Base-by-base conservation (phyloP, 73 alveolate species). In the Durusdinium trenchii region DNA sequence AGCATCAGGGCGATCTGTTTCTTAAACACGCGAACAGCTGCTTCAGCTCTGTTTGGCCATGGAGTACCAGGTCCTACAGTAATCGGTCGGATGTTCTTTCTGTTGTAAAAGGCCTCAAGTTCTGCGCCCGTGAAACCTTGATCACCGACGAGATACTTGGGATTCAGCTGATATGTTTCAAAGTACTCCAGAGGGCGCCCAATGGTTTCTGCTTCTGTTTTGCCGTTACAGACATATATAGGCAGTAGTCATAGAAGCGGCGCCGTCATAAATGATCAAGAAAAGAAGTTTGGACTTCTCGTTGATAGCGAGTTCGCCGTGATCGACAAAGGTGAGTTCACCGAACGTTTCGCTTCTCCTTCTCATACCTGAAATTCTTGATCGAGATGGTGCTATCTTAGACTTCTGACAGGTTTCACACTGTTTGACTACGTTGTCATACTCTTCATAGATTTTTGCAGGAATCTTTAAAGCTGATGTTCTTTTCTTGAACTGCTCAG, bases 11-110 rank as follows among this genome's bases (percentile, higher is more conserved):
- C 2, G n/a, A 48, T 30, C n/a, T 45, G 69, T n/a, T 46, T 81
- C 36, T 81, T 81, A 28, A 76, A 23, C 91, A 81, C 20, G 38
- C 91, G 42, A 10, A 81, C 71, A 2, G 91, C 91, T 14, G 91
- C 69, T 46, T 81, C 91, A 1, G 91, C 91, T 14, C 91, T 16
- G n/a, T 81, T 81, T 47, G 91, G 91, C 71, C 91, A 81, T 45
- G 91, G 69, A 46, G 91, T 81, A 14, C 69, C 69, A 3, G 91
- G 91, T 23, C 91, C 91, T 47, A 81, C 40, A 4, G 86, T 35
- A 26, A 81, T 81, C 20, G 91, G 91, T 45, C 69, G 67, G 14
- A 81, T 81, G n/a, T 47, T 23, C 30, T 9, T 30, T 2, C 91
- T 36, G 3, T 81, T 43, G 91, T 46, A 81, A 46, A 47, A 81